Evolutionary conservation across 495 filamentous ascomycete species (phyloP).

Genomic region (Tetracladium setigerum): DNA sequence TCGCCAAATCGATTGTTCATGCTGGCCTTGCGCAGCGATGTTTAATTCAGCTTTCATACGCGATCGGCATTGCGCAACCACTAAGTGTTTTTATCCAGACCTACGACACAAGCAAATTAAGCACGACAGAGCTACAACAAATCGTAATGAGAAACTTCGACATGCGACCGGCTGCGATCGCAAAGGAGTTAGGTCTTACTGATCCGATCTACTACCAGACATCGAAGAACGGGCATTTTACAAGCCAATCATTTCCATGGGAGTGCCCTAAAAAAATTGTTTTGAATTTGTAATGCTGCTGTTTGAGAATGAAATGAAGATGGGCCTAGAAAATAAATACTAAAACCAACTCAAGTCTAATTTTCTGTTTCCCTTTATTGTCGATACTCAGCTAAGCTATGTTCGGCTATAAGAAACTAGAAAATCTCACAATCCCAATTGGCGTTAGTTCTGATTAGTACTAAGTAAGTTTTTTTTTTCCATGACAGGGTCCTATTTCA

Average conservation of each 20-base stretch:
- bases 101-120: slow-evolving; percentile 71
- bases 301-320: no score
- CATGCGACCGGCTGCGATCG: slow-evolving; percentile 93
- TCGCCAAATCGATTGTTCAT: slow-evolving; percentile 93
- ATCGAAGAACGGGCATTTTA: slow-evolving; percentile 99
- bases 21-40: slow-evolving; percentile 83
- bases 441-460: no score
- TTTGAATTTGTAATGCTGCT: no score
- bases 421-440: no score
- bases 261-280: slow-evolving; percentile 98
- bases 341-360: no score
- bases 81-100: slow-evolving; percentile 83
- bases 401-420: no score
- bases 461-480: no score
- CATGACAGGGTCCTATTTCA: no score
- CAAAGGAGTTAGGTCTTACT: slow-evolving; percentile 89
- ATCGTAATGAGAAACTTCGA: slow-evolving; percentile 97
- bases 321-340: no score
- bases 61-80: slow-evolving; percentile 96
- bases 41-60: slow-evolving; percentile 96
- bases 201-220: slow-evolving; percentile 98
- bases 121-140: slow-evolving; percentile 72
- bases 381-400: no score
- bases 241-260: slow-evolving; percentile 95
- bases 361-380: no score